Percentiles rank a stretch among this genome's conserved stretches.
These are phyloP conservation scores for bread wheat (Triticum aestivum) DNA, from an alignment of 176 grass and related monocot species.

Conservation along the genomic window DNA sequence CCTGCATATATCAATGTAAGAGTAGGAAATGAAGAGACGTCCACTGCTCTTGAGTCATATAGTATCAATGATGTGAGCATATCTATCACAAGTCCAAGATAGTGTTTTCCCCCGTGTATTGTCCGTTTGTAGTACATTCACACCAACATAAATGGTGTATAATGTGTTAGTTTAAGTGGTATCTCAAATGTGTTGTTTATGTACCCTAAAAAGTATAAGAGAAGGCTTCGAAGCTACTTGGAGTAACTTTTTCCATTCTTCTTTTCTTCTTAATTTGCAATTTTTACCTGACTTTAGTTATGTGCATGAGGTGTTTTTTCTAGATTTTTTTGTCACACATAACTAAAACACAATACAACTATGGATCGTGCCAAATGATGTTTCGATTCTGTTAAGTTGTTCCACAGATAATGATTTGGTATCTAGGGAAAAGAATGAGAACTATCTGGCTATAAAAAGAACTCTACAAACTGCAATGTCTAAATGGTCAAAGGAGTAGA, in stretches of 20 bases:
- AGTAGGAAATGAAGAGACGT: not conserved
- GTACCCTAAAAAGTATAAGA: too few relatives aligned
- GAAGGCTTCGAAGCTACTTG: too few relatives aligned
- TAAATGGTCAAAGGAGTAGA: not conserved
- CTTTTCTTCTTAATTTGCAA: too few relatives aligned
- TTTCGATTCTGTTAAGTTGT: not conserved
- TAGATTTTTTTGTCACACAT: too few relatives aligned
- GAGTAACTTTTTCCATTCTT: too few relatives aligned
- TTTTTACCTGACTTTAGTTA: too few relatives aligned
- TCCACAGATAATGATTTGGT: not conserved
- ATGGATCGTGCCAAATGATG: not conserved
- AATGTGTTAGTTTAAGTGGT: too few relatives aligned
- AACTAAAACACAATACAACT: not conserved
- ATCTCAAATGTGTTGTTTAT: too few relatives aligned
- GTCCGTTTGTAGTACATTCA: too few relatives aligned
- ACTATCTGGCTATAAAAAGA: not conserved
- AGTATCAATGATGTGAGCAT: not conserved
- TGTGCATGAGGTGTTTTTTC: too few relatives aligned
- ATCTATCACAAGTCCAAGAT: not conserved
- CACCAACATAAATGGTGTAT: too few relatives aligned
- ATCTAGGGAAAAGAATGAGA: not conserved
- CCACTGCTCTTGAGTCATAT: not conserved
- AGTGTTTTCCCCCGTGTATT: not conserved
- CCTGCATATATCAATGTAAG: conserved; percentile 17
- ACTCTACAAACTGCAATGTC: not conserved